These are phyloP conservation scores for Wickerhamomyces sp. DNA, from an alignment of 1,139 yeast genomes.

Conservation along the genomic window DNA sequence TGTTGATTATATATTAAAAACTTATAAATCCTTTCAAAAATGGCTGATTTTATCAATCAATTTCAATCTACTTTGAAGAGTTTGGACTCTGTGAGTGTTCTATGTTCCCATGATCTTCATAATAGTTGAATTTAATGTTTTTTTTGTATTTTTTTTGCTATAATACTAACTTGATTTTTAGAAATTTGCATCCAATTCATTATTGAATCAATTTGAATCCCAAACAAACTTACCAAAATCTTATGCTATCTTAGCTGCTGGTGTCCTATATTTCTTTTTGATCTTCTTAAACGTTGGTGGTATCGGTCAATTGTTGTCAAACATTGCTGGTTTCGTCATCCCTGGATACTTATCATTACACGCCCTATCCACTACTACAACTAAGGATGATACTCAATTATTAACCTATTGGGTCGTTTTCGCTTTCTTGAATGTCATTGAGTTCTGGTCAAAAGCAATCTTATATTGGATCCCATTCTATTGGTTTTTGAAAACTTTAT, in stretches of 20 bases:
- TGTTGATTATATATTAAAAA: too few species aligned
- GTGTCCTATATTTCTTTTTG: conserved; percentile 62
- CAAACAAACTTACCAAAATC: conserved; percentile 81
- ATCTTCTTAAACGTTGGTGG: conserved; percentile 91
- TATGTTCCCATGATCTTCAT: background rate
- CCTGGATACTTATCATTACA: conserved; percentile 88
- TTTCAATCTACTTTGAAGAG: conserved; percentile 22
- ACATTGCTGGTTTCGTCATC: conserved; percentile 83
- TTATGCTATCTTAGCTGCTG: conserved; percentile 69
- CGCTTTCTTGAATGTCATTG: conserved; percentile 84
- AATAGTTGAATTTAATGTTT: background rate
- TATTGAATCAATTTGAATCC: conserved; percentile 53
- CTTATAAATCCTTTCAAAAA: too few species aligned
- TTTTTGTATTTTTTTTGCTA: background rate
- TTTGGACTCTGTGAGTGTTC: conserved; percentile 20
- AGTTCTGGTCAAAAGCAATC: conserved; percentile 93
- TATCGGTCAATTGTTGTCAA: conserved; percentile 86
- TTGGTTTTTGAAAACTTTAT: conserved; percentile 87
- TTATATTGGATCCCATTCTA: conserved; percentile 95
- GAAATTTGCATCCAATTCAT: conserved; percentile 37
- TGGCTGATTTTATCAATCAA: conserved; percentile 24
- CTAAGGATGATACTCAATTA: conserved; percentile 78
- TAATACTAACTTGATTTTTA: conserved; percentile 14
- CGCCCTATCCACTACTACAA: conserved; percentile 70
- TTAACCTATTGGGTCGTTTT: conserved; percentile 97